Evolutionary conservation across 108 stramenopile species (phyloP), one percentile per base, ranked within the genome.

Genomic region (Nitzschia putrida): DNA sequence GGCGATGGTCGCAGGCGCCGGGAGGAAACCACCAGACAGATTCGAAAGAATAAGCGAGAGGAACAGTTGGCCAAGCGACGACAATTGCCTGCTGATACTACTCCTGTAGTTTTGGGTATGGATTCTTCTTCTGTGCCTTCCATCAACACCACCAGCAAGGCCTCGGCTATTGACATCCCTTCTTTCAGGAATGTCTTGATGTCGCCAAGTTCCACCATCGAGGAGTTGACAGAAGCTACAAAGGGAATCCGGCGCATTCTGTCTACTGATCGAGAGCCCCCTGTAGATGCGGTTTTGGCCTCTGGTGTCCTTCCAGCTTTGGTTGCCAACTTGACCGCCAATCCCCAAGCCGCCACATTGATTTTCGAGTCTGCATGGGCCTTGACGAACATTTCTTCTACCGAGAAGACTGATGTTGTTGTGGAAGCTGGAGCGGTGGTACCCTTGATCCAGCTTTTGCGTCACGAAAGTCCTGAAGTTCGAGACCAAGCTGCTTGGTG

Each of bases 401-500:
- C 97, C 10, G 68, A 88, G 34, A 45, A 73, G 45, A 90, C 88
- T 0, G 47, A 53, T 50, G 83, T 59, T 0, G 85, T 97, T 18
- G 96, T 87, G 0, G 87, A 94, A 3, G 81, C 64, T 39, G 92
- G 88, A 18, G 91, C 87, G 23, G 63, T 96, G 16, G 77, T 84
- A 20, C 53, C 80, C 39, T 77, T 98, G 16, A 77, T 87, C n/a
- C 68, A 78, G 20, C 85, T 93, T 1, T 68, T 97, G 13, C 44
- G 45, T 16, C 82, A 89, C 45, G 65, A 68, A 3, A 77, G 69
- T 60, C 74, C 89, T 10, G 88, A 96, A 50, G 84, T 98, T 37
- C 85, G 98, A n/a, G 96, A 97, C 58, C 98, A 98, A 79, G 66
- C 83, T 51, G 95, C 90, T 3, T 98, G 98, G 98, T 94, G 93